Base-by-base conservation (phyloP, 495 filamentous ascomycete species). In the Penicillium pancosmium region DNA sequence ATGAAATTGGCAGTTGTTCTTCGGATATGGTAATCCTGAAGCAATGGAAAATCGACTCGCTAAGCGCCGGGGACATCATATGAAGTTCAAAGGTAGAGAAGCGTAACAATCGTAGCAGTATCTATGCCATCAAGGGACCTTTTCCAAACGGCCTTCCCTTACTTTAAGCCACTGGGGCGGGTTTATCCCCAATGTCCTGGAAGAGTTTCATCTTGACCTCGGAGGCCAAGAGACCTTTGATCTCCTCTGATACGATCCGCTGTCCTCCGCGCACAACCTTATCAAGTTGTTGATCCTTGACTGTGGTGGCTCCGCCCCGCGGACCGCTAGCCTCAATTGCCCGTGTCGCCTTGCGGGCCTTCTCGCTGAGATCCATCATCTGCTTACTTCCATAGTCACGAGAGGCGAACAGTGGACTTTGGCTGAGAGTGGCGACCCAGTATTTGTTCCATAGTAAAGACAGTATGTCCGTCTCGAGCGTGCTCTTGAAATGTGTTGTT, bases 371-470 rank as follows among this genome's bases (percentile, higher is more conserved):
- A 74, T 99, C 95, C 49, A 85, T 73, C 76, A 99, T 96, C 73
- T 97, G 93, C 71, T 92, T 93, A 64, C 87, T 95, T 52, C 86
- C 86, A 69, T 91, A 99, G 60, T 97, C 94, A 61, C 93, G 88
- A 64, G 97, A 97, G 44, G 91, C 90, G 61, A 96, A 88, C 10
- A 98, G 82, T 46, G 95, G 93, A 63, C 85, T 93, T 69, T 96
- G 91, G n/a, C 91, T 93, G n/a, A 99, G 84, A 23, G 95, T 99
- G 57, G 92, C 87, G 23, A 98, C 93, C 95, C 95, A 99, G 77
- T 99, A 99, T 71, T 99, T 99, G 73, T 96, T 97, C 95, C 95
- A 99, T 52, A 99, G 80, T 44, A 91, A 81, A 61, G 93, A 91
- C 6, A 99, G 78, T 31, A 98, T 79, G 60, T 90, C 86, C 1